Conservation (phyloP, 164 flowering plant species). For the Hamamelis virginiana region DNA sequence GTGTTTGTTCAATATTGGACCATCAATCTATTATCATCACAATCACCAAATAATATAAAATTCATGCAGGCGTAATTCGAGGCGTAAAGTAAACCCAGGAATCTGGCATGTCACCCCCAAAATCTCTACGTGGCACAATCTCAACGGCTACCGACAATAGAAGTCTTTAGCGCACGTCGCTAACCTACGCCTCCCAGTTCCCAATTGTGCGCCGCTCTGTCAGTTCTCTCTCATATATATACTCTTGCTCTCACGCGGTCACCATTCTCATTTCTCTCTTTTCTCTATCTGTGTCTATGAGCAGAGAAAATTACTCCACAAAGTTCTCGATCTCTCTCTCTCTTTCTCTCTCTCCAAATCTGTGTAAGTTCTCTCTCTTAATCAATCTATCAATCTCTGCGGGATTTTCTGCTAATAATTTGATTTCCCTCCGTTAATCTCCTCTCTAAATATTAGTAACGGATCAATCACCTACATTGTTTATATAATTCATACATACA, state of each 20-base stretch:
- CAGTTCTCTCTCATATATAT: too few species aligned
- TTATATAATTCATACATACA: not conserved
- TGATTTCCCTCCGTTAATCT: not conserved
- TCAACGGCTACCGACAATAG: slow-evolving; percentile 31
- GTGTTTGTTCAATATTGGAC: too few species aligned
- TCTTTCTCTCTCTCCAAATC: not conserved
- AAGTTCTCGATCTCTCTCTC: not conserved
- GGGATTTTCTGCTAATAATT: not conserved
- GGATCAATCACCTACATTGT: not conserved
- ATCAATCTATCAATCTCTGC: not conserved
- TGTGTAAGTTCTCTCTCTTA: slow-evolving; percentile 1
- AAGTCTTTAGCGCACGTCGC: slow-evolving; percentile 9
- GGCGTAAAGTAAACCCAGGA: too few species aligned
- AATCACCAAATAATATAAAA: too few species aligned
- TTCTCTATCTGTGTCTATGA: slow-evolving; percentile 1
- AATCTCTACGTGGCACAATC: slow-evolving; percentile 22
- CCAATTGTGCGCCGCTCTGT: too few species aligned
- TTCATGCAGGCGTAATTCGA: slow-evolving; percentile 8
- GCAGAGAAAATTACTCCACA: too few species aligned
- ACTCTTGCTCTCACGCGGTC: not conserved
- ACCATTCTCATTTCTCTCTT: not conserved
- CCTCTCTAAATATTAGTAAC: not conserved
- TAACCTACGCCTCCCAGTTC: slow-evolving; percentile 15
- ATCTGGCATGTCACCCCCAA: not conserved
- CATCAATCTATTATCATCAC: too few species aligned